A percentile compares a stretch with the other conserved stretches of the same genome.
Conservation (phyloP, 169 alveolate genomes). For the Cystoisospora suis region DNA sequence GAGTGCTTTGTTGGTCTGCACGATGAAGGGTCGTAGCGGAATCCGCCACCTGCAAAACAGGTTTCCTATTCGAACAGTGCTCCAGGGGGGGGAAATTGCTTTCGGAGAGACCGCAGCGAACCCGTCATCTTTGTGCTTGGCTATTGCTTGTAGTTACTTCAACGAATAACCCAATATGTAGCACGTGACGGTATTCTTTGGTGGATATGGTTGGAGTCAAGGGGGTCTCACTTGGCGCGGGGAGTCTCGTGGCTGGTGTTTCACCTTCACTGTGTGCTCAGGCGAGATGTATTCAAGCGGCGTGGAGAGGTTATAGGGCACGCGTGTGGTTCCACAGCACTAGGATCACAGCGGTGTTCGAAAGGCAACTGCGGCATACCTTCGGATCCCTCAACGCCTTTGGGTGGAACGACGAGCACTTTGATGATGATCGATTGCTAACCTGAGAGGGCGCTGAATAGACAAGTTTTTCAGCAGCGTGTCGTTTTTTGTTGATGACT, state of each 20-base stretch:
- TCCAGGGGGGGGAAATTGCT: no score
- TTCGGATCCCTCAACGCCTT: background rate
- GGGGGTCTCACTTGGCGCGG: constrained; percentile 35
- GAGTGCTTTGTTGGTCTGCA: no score
- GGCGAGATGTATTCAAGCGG: constrained; percentile 17
- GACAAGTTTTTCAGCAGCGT: background rate
- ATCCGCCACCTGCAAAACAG: no score
- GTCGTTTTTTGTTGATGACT: background rate
- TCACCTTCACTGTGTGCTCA: constrained; percentile 36
- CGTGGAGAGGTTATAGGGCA: constrained; percentile 33
- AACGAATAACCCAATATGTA: no score
- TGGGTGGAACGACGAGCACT: constrained; percentile 7
- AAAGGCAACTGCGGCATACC: background rate
- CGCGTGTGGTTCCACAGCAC: constrained; percentile 23
- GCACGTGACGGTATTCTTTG: no score
- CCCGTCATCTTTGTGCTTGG: no score
- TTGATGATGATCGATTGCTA: background rate
- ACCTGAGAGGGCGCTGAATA: background rate
- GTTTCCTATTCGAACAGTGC: no score
- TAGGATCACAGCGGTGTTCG: constrained; percentile 3
- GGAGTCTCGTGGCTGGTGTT: constrained; percentile 29
- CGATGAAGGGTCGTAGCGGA: no score
- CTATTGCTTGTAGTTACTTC: no score
- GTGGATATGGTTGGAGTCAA: no score
- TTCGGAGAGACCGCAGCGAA: no score